Conservation (phyloP, 768 basidiomycete species). For the Lactifluus pinguis region DNA sequence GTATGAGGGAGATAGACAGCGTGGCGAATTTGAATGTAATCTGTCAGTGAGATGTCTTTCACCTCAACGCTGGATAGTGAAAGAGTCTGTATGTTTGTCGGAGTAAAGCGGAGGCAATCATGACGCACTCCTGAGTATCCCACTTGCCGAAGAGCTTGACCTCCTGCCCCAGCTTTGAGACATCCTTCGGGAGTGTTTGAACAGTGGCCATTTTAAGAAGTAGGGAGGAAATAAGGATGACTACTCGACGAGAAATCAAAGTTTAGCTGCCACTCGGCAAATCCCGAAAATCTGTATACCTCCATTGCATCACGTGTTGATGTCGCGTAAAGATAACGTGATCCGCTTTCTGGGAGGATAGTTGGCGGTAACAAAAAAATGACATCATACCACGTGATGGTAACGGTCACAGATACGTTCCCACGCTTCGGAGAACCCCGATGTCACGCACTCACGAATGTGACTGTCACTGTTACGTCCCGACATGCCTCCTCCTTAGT, state of each 20-base stretch:
- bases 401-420: no score
- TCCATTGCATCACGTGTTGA: not conserved
- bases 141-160: slow-evolving; percentile 99
- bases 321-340: no score
- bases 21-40: slow-evolving; percentile 99
- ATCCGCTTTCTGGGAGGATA: no score
- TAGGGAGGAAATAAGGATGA: not conserved
- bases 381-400: no score
- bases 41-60: slow-evolving; percentile 97
- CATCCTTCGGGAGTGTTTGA: slow-evolving; percentile 72
- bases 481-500: no score
- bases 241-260: not conserved
- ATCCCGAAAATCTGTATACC: slow-evolving; percentile 7
- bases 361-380: no score
- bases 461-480: no score
- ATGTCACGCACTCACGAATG: no score
- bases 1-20: slow-evolving; percentile 98
- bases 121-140: slow-evolving; percentile 91
- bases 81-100: not conserved
- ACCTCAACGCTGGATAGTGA: slow-evolving; percentile 71
- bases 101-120: not conserved
- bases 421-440: no score
- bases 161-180: slow-evolving; percentile 73
- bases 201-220: slow-evolving; percentile 47
- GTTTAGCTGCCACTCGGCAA: slow-evolving; percentile 10